Base-by-base conservation (phyloP, 225 moss, liverwort and hornwort genomes). In the Anthoceros angustus region DNA sequence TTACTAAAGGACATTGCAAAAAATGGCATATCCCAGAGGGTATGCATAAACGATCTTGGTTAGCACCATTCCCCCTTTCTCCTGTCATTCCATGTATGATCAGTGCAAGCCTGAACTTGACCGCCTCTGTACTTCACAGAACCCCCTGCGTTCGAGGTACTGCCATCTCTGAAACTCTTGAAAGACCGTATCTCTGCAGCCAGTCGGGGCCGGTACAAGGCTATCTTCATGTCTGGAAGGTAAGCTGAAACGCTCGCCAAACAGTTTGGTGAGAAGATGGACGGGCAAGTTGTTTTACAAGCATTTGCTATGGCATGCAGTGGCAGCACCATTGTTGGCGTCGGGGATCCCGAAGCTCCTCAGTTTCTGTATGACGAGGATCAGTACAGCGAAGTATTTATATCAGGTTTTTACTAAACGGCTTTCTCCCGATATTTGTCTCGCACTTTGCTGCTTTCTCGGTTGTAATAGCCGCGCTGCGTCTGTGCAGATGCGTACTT, bases 181-280 rank as follows among this genome's bases (percentile, higher is more conserved):
- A 92, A 92, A 71, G 76, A 88, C 60, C 80, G 86, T 42, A 78
- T 92, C 49, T 74, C 78, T 15, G 86, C 86, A 78, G 88, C 92
- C 20, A 80, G 82, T 72, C 83, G 82, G 43, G 92, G 92, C 64
- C 86, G 86, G 40, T 92, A 86, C 68, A 78, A 83, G 77, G 87
- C 92, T 61, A 80, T 92, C 66, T 92, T 88, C 68, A 92, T 92
- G 92, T 84, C 88, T 68, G 92, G 92, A 78, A 92, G 92, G 88
- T 92, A 68, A 68, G 10, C 20, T 23, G 24, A 41, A 48, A 40
- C 0, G 9, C 26, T 26, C 6, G 24, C 18, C 24, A 18, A 2
- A 25, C 24, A 49, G 9, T 20, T 14, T 32, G 16, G 39, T 32
- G 21, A 42, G 39, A n/a, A 16, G 26, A 65, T 25, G 26, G 41